Evolutionary conservation across 2,329 filamentous ascomycete genomes (phyloP), one percentile per base, ranked within the genome.

Genomic region (Spiromastix sp.): DNA sequence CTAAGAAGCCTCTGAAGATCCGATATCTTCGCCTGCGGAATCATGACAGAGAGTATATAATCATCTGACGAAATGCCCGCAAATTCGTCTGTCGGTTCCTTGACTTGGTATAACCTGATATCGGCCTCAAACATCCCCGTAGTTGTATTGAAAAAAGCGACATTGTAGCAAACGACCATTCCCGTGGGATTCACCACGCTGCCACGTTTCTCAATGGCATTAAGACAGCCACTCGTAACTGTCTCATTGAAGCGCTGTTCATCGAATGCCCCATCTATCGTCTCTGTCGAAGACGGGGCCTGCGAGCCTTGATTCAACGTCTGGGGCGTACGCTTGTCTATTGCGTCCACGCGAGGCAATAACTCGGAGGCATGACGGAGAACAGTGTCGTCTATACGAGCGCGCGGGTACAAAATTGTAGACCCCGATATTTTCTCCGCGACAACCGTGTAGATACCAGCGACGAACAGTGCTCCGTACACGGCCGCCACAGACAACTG

Each of bases 161-260:
- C 59, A 54, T 91, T 93, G 64, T 89, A 91, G 70, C 85, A 93
- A 31, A 84, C 74, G 39, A 79, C 80, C 31, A 85, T 73, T 33
- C 85, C 85, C 7, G 81, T 80, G 4, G 81, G 81, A 46, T 87
- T 89, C 16, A 72, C 72, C 40, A 68, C 63, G 8, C 59, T 61
- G 10, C 65, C 63, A 32, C 85, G 65, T 17, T 59, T 54, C 2
- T 57, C 54, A 12, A 91, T 64, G 6, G 72, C 68, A 15, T 60
- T 48, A 29, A 60, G 61, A 56, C 84, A 91, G 15, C 78, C 78
- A 8, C 60, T 49, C 20, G 66, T 63, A 5, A 74, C 80, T 28
- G 48, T 48, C 11, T 44, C 26, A 32, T 57, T 57, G 44, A 49
- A 49, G 21, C 42, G 30, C 15, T 42, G 30, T 32, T 47, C 43